Percentiles rank a stretch among this genome's conserved stretches.
Conservation (phyloP, 495 filamentous ascomycete species). For the Apiosordaria backusii region DNA sequence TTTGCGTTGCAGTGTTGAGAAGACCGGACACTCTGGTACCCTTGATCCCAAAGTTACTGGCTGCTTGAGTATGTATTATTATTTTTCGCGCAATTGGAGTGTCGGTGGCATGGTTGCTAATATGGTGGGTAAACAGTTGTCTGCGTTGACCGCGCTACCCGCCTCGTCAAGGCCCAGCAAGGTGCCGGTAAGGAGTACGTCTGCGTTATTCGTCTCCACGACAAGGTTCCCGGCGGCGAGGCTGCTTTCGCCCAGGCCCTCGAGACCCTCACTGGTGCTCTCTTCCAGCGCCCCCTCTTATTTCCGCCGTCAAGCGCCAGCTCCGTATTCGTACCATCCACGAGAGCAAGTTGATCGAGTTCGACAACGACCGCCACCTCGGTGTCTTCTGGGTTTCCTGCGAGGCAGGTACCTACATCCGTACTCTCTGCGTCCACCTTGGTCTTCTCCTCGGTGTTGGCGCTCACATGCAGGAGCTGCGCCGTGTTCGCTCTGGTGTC, state of each 20-base stretch:
- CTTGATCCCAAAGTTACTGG: slow-evolving; percentile 81
- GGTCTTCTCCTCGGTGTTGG: slow-evolving; percentile 90
- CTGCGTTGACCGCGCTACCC: slow-evolving; percentile 91
- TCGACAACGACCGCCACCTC: slow-evolving; percentile 95
- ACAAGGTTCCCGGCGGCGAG: slow-evolving; percentile 86
- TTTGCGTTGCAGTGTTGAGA: slow-evolving; percentile 65
- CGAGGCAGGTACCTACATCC: slow-evolving; percentile 97
- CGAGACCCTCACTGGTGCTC: slow-evolving; percentile 89
- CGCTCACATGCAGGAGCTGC: slow-evolving; percentile 97
- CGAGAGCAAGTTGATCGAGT: slow-evolving; percentile 91
- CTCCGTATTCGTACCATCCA: slow-evolving; percentile 95
- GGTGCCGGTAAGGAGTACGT: slow-evolving; percentile 86
- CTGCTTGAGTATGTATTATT: slow-evolving; percentile 60
- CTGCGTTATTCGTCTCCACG: slow-evolving; percentile 85
- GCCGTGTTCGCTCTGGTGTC: slow-evolving; percentile 87
- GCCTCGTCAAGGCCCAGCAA: slow-evolving; percentile 96
- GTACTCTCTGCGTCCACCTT: slow-evolving; percentile 94
- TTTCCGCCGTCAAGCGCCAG: slow-evolving; percentile 97
- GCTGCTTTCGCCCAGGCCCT: slow-evolving; percentile 84
- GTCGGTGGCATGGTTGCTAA: neutral
- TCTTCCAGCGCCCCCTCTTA: slow-evolving; percentile 95
- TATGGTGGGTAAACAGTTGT: slow-evolving; percentile 48
- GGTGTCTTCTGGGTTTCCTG: slow-evolving; percentile 99
- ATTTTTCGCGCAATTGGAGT: neutral
- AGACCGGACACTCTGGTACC: slow-evolving; percentile 96